phyloP scores from a whole-genome alignment of 495 filamentous ascomycete genomes.

The Aspergillus bridgeri region DNA sequence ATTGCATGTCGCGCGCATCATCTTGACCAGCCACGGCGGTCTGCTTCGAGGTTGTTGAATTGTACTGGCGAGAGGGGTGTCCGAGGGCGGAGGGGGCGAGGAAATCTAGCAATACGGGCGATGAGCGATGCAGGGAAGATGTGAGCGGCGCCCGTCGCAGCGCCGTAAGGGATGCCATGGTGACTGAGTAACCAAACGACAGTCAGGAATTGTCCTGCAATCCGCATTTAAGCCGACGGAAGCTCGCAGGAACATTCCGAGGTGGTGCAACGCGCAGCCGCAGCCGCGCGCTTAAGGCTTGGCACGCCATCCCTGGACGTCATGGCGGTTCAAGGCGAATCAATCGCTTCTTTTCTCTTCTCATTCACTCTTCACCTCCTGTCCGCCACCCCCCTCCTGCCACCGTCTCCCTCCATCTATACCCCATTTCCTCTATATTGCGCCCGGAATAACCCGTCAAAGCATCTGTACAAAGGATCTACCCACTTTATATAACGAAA shows the following conservation, averaged over 20 bases:
- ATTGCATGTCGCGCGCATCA: conserved; percentile 5
- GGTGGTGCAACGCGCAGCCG: conserved; percentile 16
- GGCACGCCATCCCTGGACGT: conserved; percentile 23
- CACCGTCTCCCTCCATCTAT: not conserved
- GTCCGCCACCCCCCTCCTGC: conserved; percentile 10
- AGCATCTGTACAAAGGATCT: conserved; percentile 1
- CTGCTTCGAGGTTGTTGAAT: conserved; percentile 24
- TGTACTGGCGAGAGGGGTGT: conserved; percentile 25
- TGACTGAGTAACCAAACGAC: not conserved
- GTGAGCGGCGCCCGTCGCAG: conserved; percentile 1
- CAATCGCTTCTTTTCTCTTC: conserved; percentile 17
- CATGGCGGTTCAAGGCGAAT: conserved; percentile 14
- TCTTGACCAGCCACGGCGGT: not conserved
- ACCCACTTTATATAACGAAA: conserved; percentile 10
- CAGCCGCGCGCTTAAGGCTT: conserved; percentile 25
- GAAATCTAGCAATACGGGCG: conserved; percentile 39
- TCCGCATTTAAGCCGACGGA: not conserved
- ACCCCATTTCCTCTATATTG: not conserved
- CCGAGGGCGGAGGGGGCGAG: conserved; percentile 36
- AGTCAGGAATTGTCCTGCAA: not conserved
- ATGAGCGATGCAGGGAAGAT: conserved; percentile 16
- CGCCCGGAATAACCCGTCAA: not conserved
- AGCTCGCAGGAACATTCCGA: conserved; percentile 6
- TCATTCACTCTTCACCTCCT: conserved; percentile 7
- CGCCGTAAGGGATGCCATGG: not conserved